phyloP scores from a whole-genome alignment of 2,329 filamentous ascomycete genomes.

The Botrytis galanthina region DNA sequence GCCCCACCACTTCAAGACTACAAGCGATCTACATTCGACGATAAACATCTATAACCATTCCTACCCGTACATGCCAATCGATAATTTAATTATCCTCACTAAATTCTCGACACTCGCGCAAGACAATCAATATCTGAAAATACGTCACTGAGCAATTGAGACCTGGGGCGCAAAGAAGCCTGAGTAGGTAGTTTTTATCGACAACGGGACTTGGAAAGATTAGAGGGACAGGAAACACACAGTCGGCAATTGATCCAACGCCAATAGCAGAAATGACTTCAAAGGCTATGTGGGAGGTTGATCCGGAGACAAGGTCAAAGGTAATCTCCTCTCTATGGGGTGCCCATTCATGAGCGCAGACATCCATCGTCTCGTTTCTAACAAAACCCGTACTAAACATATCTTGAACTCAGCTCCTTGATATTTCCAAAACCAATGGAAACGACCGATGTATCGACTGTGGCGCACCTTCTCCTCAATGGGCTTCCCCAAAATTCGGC shows the following conservation, averaged over 20 bases:
- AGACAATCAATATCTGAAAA: neutral
- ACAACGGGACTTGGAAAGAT: neutral
- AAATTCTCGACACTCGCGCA: neutral
- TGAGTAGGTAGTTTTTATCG: neutral
- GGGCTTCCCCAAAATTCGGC: conserved; percentile 95
- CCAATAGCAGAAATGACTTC: conserved; percentile 47
- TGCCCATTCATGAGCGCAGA: neutral
- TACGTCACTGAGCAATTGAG: neutral
- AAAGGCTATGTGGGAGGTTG: conserved; percentile 96
- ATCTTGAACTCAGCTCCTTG: conserved; percentile 63
- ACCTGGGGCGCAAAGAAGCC: neutral
- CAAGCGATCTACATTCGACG: neutral
- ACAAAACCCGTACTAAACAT: conserved; percentile 25
- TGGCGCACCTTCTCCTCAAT: conserved; percentile 93
- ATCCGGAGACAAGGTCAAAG: conserved; percentile 95
- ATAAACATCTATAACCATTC: neutral
- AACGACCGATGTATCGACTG: conserved; percentile 96
- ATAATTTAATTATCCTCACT: neutral
- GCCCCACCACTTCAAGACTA: conserved; percentile 6
- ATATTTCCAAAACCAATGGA: conserved; percentile 84
- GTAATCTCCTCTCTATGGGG: conserved; percentile 47
- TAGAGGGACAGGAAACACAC: neutral
- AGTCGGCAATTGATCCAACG: neutral
- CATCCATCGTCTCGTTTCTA: neutral
- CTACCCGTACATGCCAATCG: neutral